Evolutionary conservation across 768 basidiomycete species (phyloP).

Genomic region (Brasilioporus rufonigricans): DNA sequence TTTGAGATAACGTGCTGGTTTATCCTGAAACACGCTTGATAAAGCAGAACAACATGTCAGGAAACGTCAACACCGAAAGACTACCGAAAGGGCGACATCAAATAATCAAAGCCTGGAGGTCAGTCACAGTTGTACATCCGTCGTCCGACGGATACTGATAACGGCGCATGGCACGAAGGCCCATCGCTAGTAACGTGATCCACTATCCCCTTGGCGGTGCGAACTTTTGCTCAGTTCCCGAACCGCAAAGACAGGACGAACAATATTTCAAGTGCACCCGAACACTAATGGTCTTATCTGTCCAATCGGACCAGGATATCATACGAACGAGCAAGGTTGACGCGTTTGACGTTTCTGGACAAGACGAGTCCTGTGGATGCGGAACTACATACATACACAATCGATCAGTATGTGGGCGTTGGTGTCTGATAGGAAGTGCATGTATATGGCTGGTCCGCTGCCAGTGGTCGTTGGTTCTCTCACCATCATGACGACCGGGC

Average conservation of each 20-base stretch:
- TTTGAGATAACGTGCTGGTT: too few species aligned
- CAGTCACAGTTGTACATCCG: background rate
- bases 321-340: slow-evolving; percentile 33
- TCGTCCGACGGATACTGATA: too few species aligned
- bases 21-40: too few species aligned
- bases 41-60: too few species aligned
- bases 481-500: too few species aligned
- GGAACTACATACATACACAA: background rate
- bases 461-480: too few species aligned
- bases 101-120: slow-evolving; percentile 45
- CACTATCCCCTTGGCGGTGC: background rate
- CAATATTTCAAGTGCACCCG: slow-evolving; percentile 33
- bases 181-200: background rate
- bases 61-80: slow-evolving; percentile 42
- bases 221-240: background rate
- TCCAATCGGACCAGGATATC: slow-evolving; percentile 30
- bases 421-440: background rate
- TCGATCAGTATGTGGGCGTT: background rate
- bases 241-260: slow-evolving; percentile 19
- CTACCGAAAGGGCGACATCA: slow-evolving; percentile 38
- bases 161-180: background rate
- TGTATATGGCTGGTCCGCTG: too few species aligned
- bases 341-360: slow-evolving; percentile 27
- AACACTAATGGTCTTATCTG: slow-evolving; percentile 38
- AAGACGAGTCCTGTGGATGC: slow-evolving; percentile 5